Evolutionary conservation across 2,329 filamentous ascomycete species (phyloP).

Genomic region (Fusarium siculi): DNA sequence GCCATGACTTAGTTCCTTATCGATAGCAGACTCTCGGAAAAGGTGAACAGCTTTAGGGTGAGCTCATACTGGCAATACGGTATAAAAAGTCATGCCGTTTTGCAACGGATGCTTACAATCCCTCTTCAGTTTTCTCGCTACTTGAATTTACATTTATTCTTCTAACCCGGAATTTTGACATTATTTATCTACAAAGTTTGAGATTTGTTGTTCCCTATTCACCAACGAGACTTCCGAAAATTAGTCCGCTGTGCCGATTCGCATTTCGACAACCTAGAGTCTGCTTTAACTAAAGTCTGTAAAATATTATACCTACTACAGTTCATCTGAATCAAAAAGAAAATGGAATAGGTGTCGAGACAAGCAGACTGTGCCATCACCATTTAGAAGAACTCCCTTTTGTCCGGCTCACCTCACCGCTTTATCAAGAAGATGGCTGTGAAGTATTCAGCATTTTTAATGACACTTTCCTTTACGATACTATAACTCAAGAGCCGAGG

Average conservation of each 20-base stretch:
- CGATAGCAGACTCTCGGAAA: not conserved
- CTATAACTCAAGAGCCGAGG: not conserved
- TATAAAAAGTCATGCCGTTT: not conserved
- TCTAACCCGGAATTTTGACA: accelerated
- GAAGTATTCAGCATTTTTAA: not conserved
- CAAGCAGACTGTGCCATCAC: accelerated
- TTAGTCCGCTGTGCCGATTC: no score
- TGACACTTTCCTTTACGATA: not conserved
- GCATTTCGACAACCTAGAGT: no score
- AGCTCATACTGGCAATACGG: accelerated
- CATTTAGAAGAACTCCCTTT: accelerated
- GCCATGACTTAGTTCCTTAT: not conserved
- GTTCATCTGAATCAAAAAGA: not conserved
- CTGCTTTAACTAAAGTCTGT: no score
- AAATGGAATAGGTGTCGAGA: accelerated
- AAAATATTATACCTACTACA: no score
- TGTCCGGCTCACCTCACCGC: not conserved
- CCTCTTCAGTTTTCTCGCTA: no score
- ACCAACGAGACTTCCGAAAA: no score
- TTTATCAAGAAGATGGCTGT: accelerated
- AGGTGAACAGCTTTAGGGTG: not conserved
- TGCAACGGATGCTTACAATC: accelerated
- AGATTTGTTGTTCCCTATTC: not conserved
- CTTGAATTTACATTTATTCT: accelerated
- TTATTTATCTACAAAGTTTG: not conserved